Evolutionary conservation across 2,329 filamentous ascomycete genomes (phyloP), one percentile per base, ranked within the genome.

Genomic region (Aureobasidium subglaciale): DNA sequence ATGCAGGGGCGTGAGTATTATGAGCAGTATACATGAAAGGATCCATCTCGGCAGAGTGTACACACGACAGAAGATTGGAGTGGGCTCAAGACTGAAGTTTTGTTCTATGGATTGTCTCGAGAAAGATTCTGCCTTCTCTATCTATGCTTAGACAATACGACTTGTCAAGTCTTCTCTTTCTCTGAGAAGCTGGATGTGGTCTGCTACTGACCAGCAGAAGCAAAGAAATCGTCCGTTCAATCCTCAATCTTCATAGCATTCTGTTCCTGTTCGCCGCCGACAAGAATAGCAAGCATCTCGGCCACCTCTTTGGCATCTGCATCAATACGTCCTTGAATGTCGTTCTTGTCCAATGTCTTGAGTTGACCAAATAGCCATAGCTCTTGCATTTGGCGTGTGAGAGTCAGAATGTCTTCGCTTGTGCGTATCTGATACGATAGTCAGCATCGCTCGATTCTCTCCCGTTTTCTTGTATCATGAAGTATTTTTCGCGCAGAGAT

Each of bases 361-460:
- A 86, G 72, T 56, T 81, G 80, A 3, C 84, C 84, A 62, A 85
- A 85, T 5, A 86, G 71, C 84, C 84, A 86, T 20, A 82, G 73
- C 64, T 86, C 83, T 64, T 86, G 85, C 69, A 87, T 73, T 24
- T 78, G 75, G 20, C 83, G 77, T 24, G 81, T 83, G 13, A 86
- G 67, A 11, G 77, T 75, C 57, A 84, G 74, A 10, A 85, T 72
- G 55, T 85, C 82, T 69, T 87, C 83, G 13, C 79, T 78, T 1
- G 80, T 77, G 56, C 80, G 78, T 59, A 85, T 78, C 81, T 81
- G 57, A 65, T 37, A 18, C n/a, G 5, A 9, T 24, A n/a, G 27
- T 32, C 13, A 22, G 16, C 13, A 32, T 22, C 43, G 2, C 16
- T 25, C 8, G 13, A 11, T 13, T 25, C 4, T 48, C 20, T 25